These are phyloP conservation scores for Arabidopsis suecica DNA, from an alignment of 345 rosid species.

Conservation along the genomic window DNA sequence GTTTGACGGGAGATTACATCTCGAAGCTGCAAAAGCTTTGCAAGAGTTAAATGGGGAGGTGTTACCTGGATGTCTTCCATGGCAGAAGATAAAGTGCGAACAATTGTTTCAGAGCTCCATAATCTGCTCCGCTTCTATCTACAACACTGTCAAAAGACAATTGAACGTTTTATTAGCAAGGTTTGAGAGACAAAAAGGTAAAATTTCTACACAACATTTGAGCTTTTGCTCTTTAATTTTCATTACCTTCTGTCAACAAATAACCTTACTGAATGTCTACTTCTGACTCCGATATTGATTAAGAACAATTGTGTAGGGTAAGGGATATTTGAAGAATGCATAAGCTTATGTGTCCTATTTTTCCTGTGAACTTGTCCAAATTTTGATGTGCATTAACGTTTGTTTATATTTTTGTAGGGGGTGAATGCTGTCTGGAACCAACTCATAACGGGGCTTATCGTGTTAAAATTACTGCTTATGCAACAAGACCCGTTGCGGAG, in stretches of 20 bases:
- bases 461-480: slow-evolving; percentile 70
- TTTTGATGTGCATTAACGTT: slow-evolving; percentile 2
- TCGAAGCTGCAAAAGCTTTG: slow-evolving; percentile 96
- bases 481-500: slow-evolving; percentile 80
- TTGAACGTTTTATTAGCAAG: slow-evolving; percentile 52
- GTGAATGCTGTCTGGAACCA: slow-evolving; percentile 51
- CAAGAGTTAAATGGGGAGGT: slow-evolving; percentile 77
- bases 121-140: slow-evolving; percentile 68
- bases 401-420: slow-evolving; percentile 50
- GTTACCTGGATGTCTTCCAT: slow-evolving; percentile 65
- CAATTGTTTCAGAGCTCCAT: slow-evolving; percentile 77
- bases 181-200: slow-evolving; percentile 60
- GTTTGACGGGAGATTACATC: slow-evolving; percentile 82
- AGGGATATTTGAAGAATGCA: neutral
- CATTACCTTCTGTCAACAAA: neutral
- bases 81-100: slow-evolving; percentile 88
- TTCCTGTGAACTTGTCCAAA: neutral
- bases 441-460: slow-evolving; percentile 64
- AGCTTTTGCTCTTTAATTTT: slow-evolving; percentile 13
- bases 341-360: slow-evolving; percentile 6
- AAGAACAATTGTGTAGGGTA: slow-evolving; percentile 14
- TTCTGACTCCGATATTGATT: neutral
- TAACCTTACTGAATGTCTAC: slow-evolving; percentile 12
- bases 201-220: slow-evolving; percentile 15
- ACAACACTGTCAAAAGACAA: slow-evolving; percentile 63